These are phyloP conservation scores for Cucurbita argyrosperma DNA, from an alignment of 306 rosid species.

Conservation along the genomic window DNA sequence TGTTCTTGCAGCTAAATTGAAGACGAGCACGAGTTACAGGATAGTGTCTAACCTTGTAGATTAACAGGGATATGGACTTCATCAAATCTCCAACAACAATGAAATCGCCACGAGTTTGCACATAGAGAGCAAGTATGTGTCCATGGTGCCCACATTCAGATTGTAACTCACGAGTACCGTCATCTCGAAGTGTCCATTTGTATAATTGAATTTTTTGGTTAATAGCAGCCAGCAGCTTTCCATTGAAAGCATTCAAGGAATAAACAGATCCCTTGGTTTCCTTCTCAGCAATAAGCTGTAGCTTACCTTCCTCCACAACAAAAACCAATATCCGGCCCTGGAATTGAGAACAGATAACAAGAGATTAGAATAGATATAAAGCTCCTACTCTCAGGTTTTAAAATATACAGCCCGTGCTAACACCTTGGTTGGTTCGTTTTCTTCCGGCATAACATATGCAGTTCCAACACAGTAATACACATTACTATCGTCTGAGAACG, in stretches of 20 bases:
- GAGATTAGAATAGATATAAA: background rate
- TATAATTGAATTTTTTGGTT: constrained; percentile 96
- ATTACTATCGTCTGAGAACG: constrained; percentile 85
- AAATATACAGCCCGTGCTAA: background rate
- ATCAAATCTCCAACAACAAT: constrained; percentile 93
- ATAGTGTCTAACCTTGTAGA: constrained; percentile 62
- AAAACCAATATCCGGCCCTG: constrained; percentile 95
- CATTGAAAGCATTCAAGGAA: constrained; percentile 83
- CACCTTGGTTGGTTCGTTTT: constrained; percentile 90
- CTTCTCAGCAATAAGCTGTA: constrained; percentile 89
- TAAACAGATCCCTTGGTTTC: constrained; percentile 98
- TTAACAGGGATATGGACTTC: constrained; percentile 86
- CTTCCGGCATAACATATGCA: constrained; percentile 90
- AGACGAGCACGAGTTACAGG: background rate
- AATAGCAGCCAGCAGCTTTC: constrained; percentile 90
- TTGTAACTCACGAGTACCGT: constrained; percentile 80
- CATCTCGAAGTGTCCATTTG: constrained; percentile 97
- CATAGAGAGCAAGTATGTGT: constrained; percentile 92
- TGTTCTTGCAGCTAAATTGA: background rate
- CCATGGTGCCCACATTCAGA: constrained; percentile 99
- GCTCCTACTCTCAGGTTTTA: background rate
- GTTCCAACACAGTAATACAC: constrained; percentile 96
- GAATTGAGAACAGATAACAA: constrained; percentile 6
- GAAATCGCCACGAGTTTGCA: constrained; percentile 96
- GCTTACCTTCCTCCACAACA: constrained; percentile 88